These are phyloP conservation scores for Eutrema heterophyllum DNA, from an alignment of 345 rosid species.

Conservation along the genomic window DNA sequence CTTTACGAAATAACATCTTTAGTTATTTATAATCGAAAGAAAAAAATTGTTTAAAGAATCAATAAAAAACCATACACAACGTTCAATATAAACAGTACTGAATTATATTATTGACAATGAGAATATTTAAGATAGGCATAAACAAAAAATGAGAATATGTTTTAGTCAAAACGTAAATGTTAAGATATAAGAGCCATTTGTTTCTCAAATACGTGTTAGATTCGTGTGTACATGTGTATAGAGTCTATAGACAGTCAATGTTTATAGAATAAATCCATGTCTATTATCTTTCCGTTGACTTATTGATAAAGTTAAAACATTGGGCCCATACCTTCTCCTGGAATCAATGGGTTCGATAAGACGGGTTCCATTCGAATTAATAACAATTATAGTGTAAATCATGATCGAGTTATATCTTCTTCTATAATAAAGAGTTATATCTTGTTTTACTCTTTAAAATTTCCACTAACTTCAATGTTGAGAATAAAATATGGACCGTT, in stretches of 20 bases:
- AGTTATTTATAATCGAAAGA: background rate
- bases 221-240: conserved; percentile 2
- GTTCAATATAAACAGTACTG: background rate
- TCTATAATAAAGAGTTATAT: background rate
- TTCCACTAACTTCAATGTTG: conserved; percentile 6
- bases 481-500: background rate
- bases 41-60: background rate
- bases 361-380: background rate
- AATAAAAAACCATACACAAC: background rate
- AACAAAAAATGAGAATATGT: background rate
- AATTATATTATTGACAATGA: background rate
- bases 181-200: background rate
- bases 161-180: background rate
- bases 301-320: background rate
- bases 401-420: background rate
- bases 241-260: conserved; percentile 1
- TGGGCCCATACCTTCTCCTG: background rate
- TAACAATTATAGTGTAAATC: background rate
- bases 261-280: background rate
- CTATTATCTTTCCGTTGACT: background rate
- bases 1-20: background rate
- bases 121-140: background rate
- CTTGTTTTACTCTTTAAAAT: background rate
- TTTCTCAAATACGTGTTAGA: conserved; percentile 15
- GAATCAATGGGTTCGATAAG: background rate